Evolutionary conservation across 257 asterid genomes (phyloP).

Genomic region (Cinchona pubescens): DNA sequence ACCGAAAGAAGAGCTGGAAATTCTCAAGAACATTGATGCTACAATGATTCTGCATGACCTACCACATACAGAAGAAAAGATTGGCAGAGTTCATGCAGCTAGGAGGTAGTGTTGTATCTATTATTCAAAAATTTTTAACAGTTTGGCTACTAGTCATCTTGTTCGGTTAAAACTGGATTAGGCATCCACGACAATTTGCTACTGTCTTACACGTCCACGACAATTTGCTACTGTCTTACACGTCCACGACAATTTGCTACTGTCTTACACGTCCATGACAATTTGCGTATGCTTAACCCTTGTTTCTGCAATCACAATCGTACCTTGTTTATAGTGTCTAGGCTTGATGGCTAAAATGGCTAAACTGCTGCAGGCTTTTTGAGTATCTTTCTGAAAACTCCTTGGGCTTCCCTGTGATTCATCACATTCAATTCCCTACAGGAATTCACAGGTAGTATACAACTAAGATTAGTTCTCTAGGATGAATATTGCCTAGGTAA

Average conservation of each 20-base stretch:
- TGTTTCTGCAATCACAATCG: background rate
- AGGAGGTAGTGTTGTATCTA: slow-evolving; percentile 55
- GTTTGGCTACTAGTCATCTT: background rate
- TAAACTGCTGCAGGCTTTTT: slow-evolving; percentile 68
- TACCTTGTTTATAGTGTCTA: background rate
- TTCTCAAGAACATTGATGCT: slow-evolving; percentile 66
- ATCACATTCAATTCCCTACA: slow-evolving; percentile 78
- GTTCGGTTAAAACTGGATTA: background rate
- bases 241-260: background rate
- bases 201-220: background rate
- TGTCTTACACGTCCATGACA: background rate
- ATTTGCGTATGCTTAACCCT: no score
- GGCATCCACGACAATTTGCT: background rate
- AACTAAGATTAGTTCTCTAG: slow-evolving; percentile 15
- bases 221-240: background rate
- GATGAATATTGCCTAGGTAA: slow-evolving; percentile 4
- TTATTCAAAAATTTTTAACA: background rate
- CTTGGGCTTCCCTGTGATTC: slow-evolving; percentile 82
- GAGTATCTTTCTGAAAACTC: slow-evolving; percentile 83
- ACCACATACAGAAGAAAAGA: slow-evolving; percentile 68
- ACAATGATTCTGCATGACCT: slow-evolving; percentile 80
- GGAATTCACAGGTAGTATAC: slow-evolving; percentile 66
- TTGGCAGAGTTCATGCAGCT: slow-evolving; percentile 93
- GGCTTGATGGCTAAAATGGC: slow-evolving; percentile 7
- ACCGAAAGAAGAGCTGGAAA: slow-evolving; percentile 62